These are phyloP conservation scores for Colletotrichum echinochloae DNA, from an alignment of 2,329 filamentous ascomycete species.

Conservation along the genomic window DNA sequence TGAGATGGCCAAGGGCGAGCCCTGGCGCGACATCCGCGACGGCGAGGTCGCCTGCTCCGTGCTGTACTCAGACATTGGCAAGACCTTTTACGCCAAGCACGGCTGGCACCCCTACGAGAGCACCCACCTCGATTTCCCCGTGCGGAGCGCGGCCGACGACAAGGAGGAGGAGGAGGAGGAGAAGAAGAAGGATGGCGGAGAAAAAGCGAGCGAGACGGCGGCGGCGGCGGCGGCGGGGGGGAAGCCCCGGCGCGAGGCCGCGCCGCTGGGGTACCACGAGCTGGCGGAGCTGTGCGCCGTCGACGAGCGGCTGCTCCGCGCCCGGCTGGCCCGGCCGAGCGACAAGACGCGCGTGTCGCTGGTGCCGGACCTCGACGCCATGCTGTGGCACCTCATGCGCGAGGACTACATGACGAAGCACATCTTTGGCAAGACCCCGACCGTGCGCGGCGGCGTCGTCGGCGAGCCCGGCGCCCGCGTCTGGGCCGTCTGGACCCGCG, in stretches of 20 bases:
- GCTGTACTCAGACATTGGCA: constrained; percentile 88
- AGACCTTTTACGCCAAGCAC: constrained; percentile 80
- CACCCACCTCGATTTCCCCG: constrained; percentile 75
- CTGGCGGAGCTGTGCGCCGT: constrained; percentile 70
- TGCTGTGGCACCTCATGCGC: constrained; percentile 83
- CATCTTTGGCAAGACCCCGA: constrained; percentile 67
- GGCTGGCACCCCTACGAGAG: constrained; percentile 84
- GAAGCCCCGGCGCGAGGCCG: constrained; percentile 45
- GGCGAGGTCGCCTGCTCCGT: constrained; percentile 73
- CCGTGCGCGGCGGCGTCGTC: constrained; percentile 78
- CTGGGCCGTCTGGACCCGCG: constrained; percentile 80
- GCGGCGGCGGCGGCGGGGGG: background rate
- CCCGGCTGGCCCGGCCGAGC: constrained; percentile 57
- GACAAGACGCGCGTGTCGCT: constrained; percentile 71
- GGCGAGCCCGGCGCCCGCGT: constrained; percentile 65
- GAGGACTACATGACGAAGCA: constrained; percentile 81
- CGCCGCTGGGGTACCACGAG: constrained; percentile 68
- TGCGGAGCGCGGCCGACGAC: constrained; percentile 44
- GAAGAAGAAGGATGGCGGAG: background rate
- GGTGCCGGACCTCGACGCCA: constrained; percentile 73
- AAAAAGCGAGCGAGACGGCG: background rate
- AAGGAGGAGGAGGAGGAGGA: background rate
- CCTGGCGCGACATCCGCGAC: constrained; percentile 40
- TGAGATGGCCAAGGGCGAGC: constrained; percentile 43
- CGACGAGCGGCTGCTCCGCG: constrained; percentile 73